phyloP scores from a whole-genome alignment of 2,329 filamentous ascomycete species.

The Colletotrichum camelliae region DNA sequence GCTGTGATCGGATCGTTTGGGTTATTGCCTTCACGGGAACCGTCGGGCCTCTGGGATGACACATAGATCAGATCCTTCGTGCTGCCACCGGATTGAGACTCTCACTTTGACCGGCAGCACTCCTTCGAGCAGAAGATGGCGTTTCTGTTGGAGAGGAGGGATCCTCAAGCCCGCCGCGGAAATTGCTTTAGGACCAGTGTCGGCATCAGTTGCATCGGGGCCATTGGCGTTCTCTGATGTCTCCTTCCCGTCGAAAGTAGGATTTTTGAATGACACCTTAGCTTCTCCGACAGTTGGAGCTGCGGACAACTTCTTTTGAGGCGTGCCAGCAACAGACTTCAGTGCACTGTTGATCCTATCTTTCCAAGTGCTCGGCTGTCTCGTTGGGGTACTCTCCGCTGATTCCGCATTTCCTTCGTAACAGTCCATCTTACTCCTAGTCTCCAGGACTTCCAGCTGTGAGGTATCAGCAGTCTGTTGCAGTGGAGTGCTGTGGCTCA shows the following conservation, averaged over 20 bases:
- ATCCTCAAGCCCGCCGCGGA: neutral
- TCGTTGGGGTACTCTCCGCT: no score
- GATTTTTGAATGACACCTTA: neutral
- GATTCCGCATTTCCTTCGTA: no score
- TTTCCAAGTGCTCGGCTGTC: neutral
- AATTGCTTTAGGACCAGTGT: neutral
- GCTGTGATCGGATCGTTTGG: neutral
- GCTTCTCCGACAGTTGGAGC: neutral
- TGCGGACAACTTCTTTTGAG: neutral
- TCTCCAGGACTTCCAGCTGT: no score
- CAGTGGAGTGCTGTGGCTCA: no score
- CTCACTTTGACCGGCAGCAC: neutral
- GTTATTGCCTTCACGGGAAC: neutral
- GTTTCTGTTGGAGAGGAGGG: neutral
- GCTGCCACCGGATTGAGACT: neutral
- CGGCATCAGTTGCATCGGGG: neutral
- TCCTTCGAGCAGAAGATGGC: neutral
- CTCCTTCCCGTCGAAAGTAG: neutral
- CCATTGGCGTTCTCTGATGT: neutral
- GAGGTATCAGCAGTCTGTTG: no score
- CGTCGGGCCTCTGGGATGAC: no score
- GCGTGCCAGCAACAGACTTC: neutral
- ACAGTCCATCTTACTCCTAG: no score
- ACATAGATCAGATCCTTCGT: neutral
- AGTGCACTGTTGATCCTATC: neutral